phyloP scores from a whole-genome alignment of 176 grass and related monocot genomes.

The Otatea glauca region DNA sequence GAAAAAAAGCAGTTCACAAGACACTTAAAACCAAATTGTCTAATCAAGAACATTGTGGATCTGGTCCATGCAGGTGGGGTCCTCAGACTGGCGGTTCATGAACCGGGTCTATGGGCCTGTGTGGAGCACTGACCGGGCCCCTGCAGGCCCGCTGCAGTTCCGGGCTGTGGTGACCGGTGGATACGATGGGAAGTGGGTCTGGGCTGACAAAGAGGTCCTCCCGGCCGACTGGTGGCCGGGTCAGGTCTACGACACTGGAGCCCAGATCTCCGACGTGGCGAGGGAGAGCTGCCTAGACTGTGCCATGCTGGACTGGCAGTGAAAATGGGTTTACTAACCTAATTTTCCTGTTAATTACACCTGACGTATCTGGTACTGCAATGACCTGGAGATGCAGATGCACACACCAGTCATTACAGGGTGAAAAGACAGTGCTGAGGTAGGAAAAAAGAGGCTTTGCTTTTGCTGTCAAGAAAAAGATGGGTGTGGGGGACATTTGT shows the following conservation, averaged over 20 bases:
- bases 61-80: slow-evolving; percentile 56
- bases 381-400: slow-evolving; percentile 10
- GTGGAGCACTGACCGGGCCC: slow-evolving; percentile 61
- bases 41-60: slow-evolving; percentile 22
- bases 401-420: background rate
- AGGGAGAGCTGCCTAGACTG: slow-evolving; percentile 47
- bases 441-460: background rate
- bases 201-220: slow-evolving; percentile 71
- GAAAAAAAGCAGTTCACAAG: background rate
- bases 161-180: slow-evolving; percentile 69
- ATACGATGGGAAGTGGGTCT: slow-evolving; percentile 74
- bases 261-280: slow-evolving; percentile 64
- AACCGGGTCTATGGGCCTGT: slow-evolving; percentile 52
- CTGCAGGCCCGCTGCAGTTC: slow-evolving; percentile 59
- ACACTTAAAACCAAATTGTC: background rate
- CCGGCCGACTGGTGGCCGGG: slow-evolving; percentile 59
- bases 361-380: slow-evolving; percentile 27
- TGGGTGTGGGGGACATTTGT: background rate
- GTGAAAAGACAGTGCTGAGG: background rate
- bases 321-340: background rate
- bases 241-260: slow-evolving; percentile 55
- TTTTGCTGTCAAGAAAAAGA: slow-evolving; percentile 17
- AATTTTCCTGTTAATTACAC: background rate
- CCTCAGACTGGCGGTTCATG: slow-evolving; percentile 68
- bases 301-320: slow-evolving; percentile 53